A percentile compares a stretch with the other conserved stretches of the same genome.
These are phyloP conservation scores for Aspergillus ochraceoroseus DNA, from an alignment of 2,329 filamentous ascomycete genomes.

Conservation along the genomic window DNA sequence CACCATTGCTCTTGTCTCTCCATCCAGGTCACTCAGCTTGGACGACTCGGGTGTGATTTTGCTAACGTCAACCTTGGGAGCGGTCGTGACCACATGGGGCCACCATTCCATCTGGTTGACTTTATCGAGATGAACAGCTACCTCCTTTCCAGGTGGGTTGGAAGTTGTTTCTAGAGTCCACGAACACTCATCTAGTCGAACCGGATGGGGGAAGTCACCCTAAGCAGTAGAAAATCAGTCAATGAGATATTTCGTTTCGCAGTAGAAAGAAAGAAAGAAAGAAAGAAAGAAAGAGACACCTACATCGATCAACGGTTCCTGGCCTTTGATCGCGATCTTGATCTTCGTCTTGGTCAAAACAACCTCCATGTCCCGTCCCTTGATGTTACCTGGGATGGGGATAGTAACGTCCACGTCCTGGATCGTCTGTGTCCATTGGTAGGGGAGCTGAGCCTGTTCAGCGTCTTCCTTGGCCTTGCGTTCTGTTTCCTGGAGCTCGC, in stretches of 20 bases:
- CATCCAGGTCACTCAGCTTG: slow-evolving; percentile 86
- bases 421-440: slow-evolving; percentile 96
- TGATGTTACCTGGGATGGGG: slow-evolving; percentile 73
- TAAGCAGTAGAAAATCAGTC: no score
- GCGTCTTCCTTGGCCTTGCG: slow-evolving; percentile 67
- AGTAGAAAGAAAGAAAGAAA: not conserved
- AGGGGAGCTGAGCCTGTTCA: slow-evolving; percentile 86
- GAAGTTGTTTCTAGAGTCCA: slow-evolving; percentile 78
- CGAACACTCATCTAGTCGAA: slow-evolving; percentile 80
- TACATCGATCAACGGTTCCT: slow-evolving; percentile 77
- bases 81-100: slow-evolving; percentile 80
- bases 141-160: slow-evolving; percentile 57
- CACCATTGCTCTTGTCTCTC: slow-evolving; percentile 92
- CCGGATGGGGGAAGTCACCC: slow-evolving; percentile 77
- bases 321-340: slow-evolving; percentile 78
- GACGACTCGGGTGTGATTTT: slow-evolving; percentile 93
- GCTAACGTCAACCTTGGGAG: slow-evolving; percentile 87
- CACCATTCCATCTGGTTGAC: slow-evolving; percentile 98
- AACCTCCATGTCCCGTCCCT: slow-evolving; percentile 76
- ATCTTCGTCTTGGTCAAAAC: slow-evolving; percentile 75
- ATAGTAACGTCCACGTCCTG: slow-evolving; percentile 77
- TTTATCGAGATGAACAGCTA: slow-evolving; percentile 90
- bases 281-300: slow-evolving; percentile 5
- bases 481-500: slow-evolving; percentile 53
- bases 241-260: no score